Base-by-base conservation (phyloP, 345 rosid species). In the Pelargonium nanum region DNA sequence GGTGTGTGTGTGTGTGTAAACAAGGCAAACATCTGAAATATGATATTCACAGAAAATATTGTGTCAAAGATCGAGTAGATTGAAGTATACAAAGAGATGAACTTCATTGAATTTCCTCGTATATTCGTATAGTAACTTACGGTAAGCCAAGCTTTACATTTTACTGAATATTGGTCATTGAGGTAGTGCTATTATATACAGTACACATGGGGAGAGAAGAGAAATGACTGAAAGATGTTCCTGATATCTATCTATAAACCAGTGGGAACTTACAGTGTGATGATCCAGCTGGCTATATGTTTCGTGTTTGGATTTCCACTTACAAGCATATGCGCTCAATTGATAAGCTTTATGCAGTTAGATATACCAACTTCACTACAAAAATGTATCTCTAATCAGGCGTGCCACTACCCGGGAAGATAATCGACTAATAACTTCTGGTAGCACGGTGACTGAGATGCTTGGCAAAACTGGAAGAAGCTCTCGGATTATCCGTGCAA, bases 381-480 rank as follows among this genome's bases (percentile, higher is more conserved):
- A 73, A 77, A 91, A 71, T 56, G 86, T 61, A 62, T 88, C 94
- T 34, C 91, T 79, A 51, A 91, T 81, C 51, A 88, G 24, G 40
- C 96, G 88, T 3, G 97, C 96, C 68, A 85, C 61, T 55, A 81
- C 75, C 30, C 96, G 78, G 53, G 97, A 88, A 62, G 91, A 79
- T 63, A 91, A 80, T 68, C 97, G 81, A 26, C 75, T 74, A 53
- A 86, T 22, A 32, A 91, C 80, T 55, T 91, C 96, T 4, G 97
- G 97, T 9, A 91, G 80, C 64, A 88, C 77, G 57, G 45, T 81
- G 16, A 74, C 89, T 5, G 96, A 83, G 74, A 88, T 78, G 55
- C 96, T 87, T 10, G 94, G 97, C 77, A 88, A 80, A 65, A 83
- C 80, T 0, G 91, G 91, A 63, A 88, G 91, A 73, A 91, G 74